A percentile compares a stretch with the other conserved stretches of the same genome.
Evolutionary conservation across 306 rosid genomes (phyloP).

Genomic region (Hippophae gyantsensis): DNA sequence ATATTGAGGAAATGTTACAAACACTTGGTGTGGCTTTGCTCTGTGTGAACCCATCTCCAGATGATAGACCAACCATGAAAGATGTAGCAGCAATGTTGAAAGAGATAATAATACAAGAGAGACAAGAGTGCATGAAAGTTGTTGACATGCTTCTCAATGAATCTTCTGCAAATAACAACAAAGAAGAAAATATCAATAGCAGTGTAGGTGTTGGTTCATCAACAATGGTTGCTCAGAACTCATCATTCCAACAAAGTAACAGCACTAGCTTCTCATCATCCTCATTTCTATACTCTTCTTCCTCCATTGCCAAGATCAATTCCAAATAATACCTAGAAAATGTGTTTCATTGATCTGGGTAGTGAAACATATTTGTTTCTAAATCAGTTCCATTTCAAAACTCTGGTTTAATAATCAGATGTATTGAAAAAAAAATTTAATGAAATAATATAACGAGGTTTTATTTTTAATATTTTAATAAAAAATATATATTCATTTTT

Average conservation of each 20-base stretch:
- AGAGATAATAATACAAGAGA: slow-evolving; percentile 58
- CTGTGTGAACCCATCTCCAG: slow-evolving; percentile 59
- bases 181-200: slow-evolving; percentile 18
- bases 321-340: slow-evolving; percentile 8
- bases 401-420: too few relatives aligned
- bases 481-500: too few relatives aligned
- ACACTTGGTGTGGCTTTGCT: slow-evolving; percentile 75
- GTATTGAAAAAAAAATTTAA: too few relatives aligned
- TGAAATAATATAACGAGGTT: too few relatives aligned
- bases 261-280: slow-evolving; percentile 29
- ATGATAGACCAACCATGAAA: slow-evolving; percentile 78
- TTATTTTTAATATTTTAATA: too few relatives aligned
- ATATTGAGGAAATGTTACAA: slow-evolving; percentile 63
- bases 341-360: too few relatives aligned
- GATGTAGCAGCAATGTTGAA: slow-evolving; percentile 75
- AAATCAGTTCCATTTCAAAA: too few relatives aligned
- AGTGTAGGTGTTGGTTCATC: not conserved
- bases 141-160: slow-evolving; percentile 29
- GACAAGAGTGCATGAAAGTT: slow-evolving; percentile 43
- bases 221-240: not conserved
- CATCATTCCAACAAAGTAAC: slow-evolving; percentile 25
- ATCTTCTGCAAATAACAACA: slow-evolving; percentile 27
- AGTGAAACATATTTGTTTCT: too few relatives aligned
- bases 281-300: slow-evolving; percentile 29
- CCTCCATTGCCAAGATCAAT: slow-evolving; percentile 24